A percentile compares a stretch with the other conserved stretches of the same genome.
Conservation (phyloP, 2,329 filamentous ascomycete species). For the Pseudopyrenochaeta lycopersici region DNA sequence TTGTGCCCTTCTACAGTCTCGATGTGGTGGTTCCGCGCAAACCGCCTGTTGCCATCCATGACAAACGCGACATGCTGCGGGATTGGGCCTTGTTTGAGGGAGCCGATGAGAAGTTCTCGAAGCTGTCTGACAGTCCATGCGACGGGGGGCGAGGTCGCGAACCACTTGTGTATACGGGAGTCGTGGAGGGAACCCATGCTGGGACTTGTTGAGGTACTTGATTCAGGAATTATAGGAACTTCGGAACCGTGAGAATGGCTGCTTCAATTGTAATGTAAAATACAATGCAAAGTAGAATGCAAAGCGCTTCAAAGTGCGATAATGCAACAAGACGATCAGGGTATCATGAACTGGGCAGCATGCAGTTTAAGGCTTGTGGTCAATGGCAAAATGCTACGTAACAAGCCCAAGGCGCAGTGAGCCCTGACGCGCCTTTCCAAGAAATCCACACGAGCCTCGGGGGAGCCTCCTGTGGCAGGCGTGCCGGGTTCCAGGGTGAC, state of each 20-base stretch:
- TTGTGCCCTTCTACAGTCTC: slow-evolving; percentile 97
- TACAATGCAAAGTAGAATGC: too few relatives aligned
- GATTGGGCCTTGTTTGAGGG: slow-evolving; percentile 87
- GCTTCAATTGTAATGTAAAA: slow-evolving; percentile 2
- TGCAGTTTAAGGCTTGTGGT: slow-evolving; percentile 32
- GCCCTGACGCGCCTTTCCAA: slow-evolving; percentile 40
- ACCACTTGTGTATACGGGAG: slow-evolving; percentile 74
- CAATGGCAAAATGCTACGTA: slow-evolving; percentile 43
- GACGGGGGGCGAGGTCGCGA: slow-evolving; percentile 86
- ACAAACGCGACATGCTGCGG: slow-evolving; percentile 98
- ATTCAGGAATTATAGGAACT: slow-evolving; percentile 15
- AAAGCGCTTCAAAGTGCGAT: slow-evolving; percentile 2
- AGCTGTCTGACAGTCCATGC: slow-evolving; percentile 86
- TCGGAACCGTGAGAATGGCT: slow-evolving; percentile 10
- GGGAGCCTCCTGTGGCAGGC: slow-evolving; percentile 7
- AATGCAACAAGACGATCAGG: slow-evolving; percentile 7
- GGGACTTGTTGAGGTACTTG: slow-evolving; percentile 23
- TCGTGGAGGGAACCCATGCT: slow-evolving; percentile 63
- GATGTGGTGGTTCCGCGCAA: slow-evolving; percentile 88
- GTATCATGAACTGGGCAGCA: slow-evolving; percentile 36
- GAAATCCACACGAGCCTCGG: slow-evolving; percentile 27
- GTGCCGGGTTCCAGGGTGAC: slow-evolving; percentile 12
- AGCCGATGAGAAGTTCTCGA: slow-evolving; percentile 85
- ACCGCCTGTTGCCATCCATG: slow-evolving; percentile 97
- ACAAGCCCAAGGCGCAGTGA: slow-evolving; percentile 39